Base-by-base conservation (phyloP, 768 basidiomycete species). In the Collybia nuda region DNA sequence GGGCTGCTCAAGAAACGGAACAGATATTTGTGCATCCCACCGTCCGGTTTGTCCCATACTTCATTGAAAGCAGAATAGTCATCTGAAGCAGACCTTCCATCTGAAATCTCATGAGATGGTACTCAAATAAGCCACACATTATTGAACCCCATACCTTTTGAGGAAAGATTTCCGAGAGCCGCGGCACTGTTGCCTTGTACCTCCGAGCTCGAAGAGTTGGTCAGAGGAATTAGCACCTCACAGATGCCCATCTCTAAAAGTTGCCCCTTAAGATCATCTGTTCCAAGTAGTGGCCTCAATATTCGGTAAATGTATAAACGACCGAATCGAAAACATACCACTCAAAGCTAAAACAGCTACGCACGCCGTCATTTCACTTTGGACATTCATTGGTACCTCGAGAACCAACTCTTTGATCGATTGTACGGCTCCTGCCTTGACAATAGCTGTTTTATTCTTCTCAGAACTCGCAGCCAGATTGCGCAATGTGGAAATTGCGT, bases 321-420 rank as follows among this genome's bases (percentile, higher is more conserved):
- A 23, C 24, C 35, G 44, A 0, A 32, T 22, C 40, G n/a, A 41
- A 43, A 39, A 60, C 88, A 48, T 66, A 96, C 95, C 95, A 60
- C 93, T 96, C 59, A 99, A 67, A 5, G 96, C 97, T 54, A 99
- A 71, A 12, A 98, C 97, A 15, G 97, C 97, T 39, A 98, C 89
- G 60, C 96, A 98, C 5, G 97, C 97, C 38, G 97, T 99, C 97
- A 99, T 99, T 72, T 98, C 97, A 62, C 93, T 96, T 72, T 99
- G 97, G 9, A 99, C 97, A 54, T 89, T 90, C 74, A 97, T 84
- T 3, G 97, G 94, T 1, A 98, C 96, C 61, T 89, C 89, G 11
- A 99, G 75, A 2, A 99, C 94, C 15, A 99, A 76, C 62, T 98
- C 93, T 71, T 97, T 97, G 72, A 99, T 99, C 39, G 91, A 86